Evolutionary conservation across 208 protist genomes (phyloP).

Genomic region (Leishmania braziliensis): DNA sequence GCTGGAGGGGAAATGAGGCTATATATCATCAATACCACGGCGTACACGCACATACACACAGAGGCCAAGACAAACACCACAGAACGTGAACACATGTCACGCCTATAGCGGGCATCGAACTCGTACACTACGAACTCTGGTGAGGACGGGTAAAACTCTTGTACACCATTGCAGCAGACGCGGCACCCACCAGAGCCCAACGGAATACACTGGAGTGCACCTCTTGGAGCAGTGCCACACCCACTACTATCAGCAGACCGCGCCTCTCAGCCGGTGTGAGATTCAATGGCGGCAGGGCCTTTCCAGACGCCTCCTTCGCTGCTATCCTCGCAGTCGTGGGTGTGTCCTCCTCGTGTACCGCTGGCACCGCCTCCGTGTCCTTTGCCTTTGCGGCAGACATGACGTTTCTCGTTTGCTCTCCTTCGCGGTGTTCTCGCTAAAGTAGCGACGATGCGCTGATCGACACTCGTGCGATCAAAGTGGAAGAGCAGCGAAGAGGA

Average conservation of each 20-base stretch:
- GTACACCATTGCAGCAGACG: conserved; percentile 14
- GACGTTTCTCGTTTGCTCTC: no score
- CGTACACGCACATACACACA: neutral
- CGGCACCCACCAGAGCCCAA: conserved; percentile 15
- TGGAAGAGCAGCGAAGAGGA: neutral
- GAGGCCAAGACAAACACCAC: neutral
- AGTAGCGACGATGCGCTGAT: neutral
- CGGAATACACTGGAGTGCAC: conserved; percentile 30
- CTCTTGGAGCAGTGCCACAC: conserved; percentile 48
- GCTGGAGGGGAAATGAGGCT: neutral
- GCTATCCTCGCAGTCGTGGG: neutral
- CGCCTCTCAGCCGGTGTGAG: conserved; percentile 29
- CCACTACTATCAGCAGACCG: conserved; percentile 32
- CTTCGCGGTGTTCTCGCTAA: neutral
- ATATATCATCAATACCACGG: no score
- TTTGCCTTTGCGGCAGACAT: neutral
- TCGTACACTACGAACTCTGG: neutral
- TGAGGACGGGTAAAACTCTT: neutral
- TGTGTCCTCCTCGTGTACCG: neutral
- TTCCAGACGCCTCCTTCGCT: neutral
- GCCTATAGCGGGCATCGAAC: neutral
- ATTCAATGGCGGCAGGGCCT: neutral
- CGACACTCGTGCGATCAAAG: neutral
- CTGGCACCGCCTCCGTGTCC: neutral
- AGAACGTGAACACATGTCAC: neutral